Percentiles rank a stretch among this genome's conserved stretches.
Conservation (phyloP, 2,329 filamentous ascomycete genomes). For the Beauveria pseudobassiana region DNA sequence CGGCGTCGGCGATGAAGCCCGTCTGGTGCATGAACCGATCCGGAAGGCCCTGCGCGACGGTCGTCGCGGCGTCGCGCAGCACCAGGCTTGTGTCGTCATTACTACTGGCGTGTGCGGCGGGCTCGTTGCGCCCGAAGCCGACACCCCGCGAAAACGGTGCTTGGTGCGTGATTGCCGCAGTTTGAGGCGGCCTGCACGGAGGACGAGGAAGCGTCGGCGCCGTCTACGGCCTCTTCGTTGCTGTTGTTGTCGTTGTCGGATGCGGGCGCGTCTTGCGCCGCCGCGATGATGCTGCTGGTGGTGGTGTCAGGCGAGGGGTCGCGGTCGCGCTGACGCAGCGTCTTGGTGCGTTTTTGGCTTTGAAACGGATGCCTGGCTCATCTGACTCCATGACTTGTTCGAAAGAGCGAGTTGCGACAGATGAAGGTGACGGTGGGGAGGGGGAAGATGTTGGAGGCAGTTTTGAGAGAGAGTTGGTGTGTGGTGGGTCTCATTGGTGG, state of each 20-base stretch:
- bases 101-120: slow-evolving; percentile 23
- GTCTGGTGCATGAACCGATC: slow-evolving; percentile 65
- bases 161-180: slow-evolving; percentile 45
- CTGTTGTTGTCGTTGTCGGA: slow-evolving; percentile 6
- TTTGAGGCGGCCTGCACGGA: slow-evolving; percentile 43
- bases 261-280: slow-evolving; percentile 7
- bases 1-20: slow-evolving; percentile 55
- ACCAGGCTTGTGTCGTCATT: slow-evolving; percentile 22
- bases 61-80: slow-evolving; percentile 19
- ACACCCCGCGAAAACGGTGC: slow-evolving; percentile 39
- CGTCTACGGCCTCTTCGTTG: slow-evolving; percentile 15
- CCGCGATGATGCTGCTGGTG: slow-evolving; percentile 8
- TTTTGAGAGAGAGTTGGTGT: too few species aligned
- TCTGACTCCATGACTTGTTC: background rate
- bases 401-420: too few species aligned
- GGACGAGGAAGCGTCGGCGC: slow-evolving; percentile 8
- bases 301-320: slow-evolving; percentile 26
- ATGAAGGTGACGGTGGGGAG: too few species aligned
- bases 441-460: too few species aligned
- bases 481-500: too few species aligned
- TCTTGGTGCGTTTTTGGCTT: slow-evolving; percentile 47
- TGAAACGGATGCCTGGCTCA: slow-evolving; percentile 36
- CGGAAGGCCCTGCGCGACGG: slow-evolving; percentile 20
- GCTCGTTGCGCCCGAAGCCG: slow-evolving; percentile 32
- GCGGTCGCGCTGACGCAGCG: slow-evolving; percentile 44